Evolutionary conservation across 1,284 basidiomycete genomes (phyloP).

Genomic region (Cutaneotrichosporon sp.): DNA sequence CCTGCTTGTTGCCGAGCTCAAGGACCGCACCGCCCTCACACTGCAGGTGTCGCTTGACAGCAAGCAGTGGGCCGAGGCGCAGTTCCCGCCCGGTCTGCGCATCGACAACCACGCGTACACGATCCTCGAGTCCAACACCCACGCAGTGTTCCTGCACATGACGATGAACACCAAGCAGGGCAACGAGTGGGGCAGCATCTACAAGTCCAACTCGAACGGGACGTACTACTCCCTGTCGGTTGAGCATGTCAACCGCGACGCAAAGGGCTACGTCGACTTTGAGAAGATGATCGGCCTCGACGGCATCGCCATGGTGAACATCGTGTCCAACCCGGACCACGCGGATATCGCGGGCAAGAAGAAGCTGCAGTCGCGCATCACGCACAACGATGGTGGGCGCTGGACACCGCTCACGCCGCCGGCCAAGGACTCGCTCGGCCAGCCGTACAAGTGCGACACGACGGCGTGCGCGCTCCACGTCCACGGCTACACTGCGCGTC

Average conservation of each 20-base stretch:
- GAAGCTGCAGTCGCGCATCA: constrained; percentile 80
- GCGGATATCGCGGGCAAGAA: constrained; percentile 74
- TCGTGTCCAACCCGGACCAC: constrained; percentile 72
- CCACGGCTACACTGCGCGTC: constrained; percentile 93
- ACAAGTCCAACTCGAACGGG: constrained; percentile 95
- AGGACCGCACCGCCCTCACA: constrained; percentile 60
- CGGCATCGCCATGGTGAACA: constrained; percentile 90
- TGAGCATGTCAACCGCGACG: constrained; percentile 87
- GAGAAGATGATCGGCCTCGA: constrained; percentile 97
- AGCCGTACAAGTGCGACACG: constrained; percentile 69
- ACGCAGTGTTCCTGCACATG: constrained; percentile 91
- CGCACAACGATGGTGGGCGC: constrained; percentile 91
- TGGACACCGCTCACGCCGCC: constrained; percentile 87
- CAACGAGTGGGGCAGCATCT: constrained; percentile 85
- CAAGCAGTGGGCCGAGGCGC: constrained; percentile 74
- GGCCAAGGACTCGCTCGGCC: constrained; percentile 70
- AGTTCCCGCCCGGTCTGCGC: constrained; percentile 86
- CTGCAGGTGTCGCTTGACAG: constrained; percentile 93
- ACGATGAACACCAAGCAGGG: constrained; percentile 77
- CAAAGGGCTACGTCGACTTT: constrained; percentile 88
- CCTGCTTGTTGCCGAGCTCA: constrained; percentile 87
- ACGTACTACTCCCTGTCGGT: constrained; percentile 89
- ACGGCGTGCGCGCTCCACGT: constrained; percentile 84
- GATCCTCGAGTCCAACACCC: constrained; percentile 89
- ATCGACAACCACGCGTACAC: constrained; percentile 66